Evolutionary conservation across 2,329 filamentous ascomycete genomes (phyloP), one percentile per base, ranked within the genome.

Genomic region (Endocalyx cinctus): DNA sequence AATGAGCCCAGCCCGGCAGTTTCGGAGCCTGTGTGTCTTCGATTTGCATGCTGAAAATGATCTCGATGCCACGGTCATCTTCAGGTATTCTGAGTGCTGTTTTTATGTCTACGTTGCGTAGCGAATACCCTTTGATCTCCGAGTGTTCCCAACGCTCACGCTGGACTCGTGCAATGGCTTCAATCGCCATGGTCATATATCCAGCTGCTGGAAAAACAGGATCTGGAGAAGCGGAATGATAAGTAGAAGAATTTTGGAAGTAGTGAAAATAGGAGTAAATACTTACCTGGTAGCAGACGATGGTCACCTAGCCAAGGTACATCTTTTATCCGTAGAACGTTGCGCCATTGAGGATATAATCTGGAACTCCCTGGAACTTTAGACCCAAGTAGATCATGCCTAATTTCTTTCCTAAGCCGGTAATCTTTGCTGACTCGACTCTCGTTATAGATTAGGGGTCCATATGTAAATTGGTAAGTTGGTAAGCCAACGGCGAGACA

Each of bases 1-100:
- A 39, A 6, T 14, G 19, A n/a, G n/a, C 31, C 37, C 37, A 43
- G n/a, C 20, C 11, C 2, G 37, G 10, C 6, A 25, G 17, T 5
- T 12, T n/a, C 3, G 22, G 18, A 2, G 34, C 22, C 5, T 12
- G n/a, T 6, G 15, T 17, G 14, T 33, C 29, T 5, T 3, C 13
- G 17, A 2, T 25, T 12, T 14, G 35, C 17, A 45, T 11, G 25
- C 29, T 40, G 11, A 25, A 14, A 4, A 45, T 20, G 4, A 38
- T 20, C 17, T 45, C 39, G 6, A 45, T n/a, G 5, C 42, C 42
- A 12, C 29, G 15, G 19, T 42, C 42, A 27, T 45, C 42, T 27
- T 42, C 32, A 2, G 39, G 39, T 4, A 45, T 25, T 11, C 7
- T 14, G 10, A 45, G 8, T 4, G 23, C 25, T 3, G 10, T 27